Base-by-base conservation (phyloP, 2,329 filamentous ascomycete species). In the Alternaria angustiovoidea region DNA sequence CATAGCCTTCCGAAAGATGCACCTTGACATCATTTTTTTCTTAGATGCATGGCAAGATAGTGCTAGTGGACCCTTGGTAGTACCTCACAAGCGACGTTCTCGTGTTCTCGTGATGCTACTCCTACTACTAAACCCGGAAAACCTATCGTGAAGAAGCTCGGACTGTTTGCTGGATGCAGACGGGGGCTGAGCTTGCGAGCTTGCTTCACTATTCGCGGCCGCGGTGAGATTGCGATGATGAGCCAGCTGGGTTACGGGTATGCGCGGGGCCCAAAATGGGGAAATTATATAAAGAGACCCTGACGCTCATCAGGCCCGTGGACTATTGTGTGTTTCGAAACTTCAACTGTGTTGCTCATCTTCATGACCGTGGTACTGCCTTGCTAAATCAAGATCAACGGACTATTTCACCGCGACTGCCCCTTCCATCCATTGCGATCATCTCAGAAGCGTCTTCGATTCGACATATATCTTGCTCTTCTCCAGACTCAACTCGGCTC, bases 231-330 rank as follows among this genome's bases (percentile, higher is more conserved):
- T 53, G 51, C 51, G 51, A 53, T 22, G 62, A 51, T 54, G 44
- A 12, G 32, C 32, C 32, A 49, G 51, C 32, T 61, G 64, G 56
- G 44, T 22, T 32, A 54, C 60, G 60, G 63, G 55, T 61, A 47
- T 49, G 54, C 55, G 57, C 32, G 61, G 59, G 34, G 42, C 55
- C 59, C 52, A 38, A 47, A 32, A 58, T 53, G 44, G 39, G 53
- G 44, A 47, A 38, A 54, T 55, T 57, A 54, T 63, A 63, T 66
- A 65, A 63, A 53, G 39, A 64, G 53, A 57, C 54, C 55, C 41
- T 52, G 26, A 36, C 26, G 24, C 48, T 44, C 38, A 43, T 47
- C 39, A 34, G 30, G 47, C 38, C 51, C 28, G 54, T 57, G 34
- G 54, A 32, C 24, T 11, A 26, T 22, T 52, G 32, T 49, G 55